Base-by-base conservation (phyloP, 176 grass and related monocot genomes). In the Bonia amplexicaulis region DNA sequence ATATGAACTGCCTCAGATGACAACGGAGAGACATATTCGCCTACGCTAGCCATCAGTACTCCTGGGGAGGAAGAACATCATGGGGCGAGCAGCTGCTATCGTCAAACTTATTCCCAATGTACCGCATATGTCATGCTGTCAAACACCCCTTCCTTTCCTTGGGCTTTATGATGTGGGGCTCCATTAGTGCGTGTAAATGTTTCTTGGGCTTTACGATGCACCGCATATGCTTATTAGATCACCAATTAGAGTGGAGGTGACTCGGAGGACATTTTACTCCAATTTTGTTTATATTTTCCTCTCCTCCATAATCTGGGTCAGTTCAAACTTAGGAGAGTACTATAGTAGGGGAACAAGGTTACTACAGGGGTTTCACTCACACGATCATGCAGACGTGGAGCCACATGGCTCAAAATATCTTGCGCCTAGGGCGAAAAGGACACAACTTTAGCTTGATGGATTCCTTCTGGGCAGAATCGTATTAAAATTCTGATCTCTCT, bases 331-430 rank as follows among this genome's bases (percentile, higher is more conserved):
- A 60, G 58, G n/a, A 25, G n/a, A 60, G 10, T n/a, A 58, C 8
- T n/a, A 1, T 1, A 58, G 5, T 58, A 16, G 35, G 20, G 74
- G 74, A 60, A 68, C 44, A 37, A 46, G 80, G 82, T 58, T 68
- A 76, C 39, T 78, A 19, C 12, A 53, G 59, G 66, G 14, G 54
- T 6, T 68, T 83, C 48, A 6, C 47, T 52, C 8, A 37, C n/a
- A 26, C 33, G 2, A 26, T 33, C 80, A 23, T 49, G 20, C 55
- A 22, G 19, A 73, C 40, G 80, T 84, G 89, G 75, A 89, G 48
- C 68, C 82, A 94, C 80, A 80, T 76, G 79, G 46, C 77, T 67
- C 27, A 71, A 70, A 74, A 63, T 67, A 68, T 74, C 45, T 61
- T 59, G 5, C 66, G 51, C 54, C 51, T 23, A 12, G 75, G 41